Base-by-base conservation (phyloP, 345 rosid species). In the Lagerstroemia speciosa region DNA sequence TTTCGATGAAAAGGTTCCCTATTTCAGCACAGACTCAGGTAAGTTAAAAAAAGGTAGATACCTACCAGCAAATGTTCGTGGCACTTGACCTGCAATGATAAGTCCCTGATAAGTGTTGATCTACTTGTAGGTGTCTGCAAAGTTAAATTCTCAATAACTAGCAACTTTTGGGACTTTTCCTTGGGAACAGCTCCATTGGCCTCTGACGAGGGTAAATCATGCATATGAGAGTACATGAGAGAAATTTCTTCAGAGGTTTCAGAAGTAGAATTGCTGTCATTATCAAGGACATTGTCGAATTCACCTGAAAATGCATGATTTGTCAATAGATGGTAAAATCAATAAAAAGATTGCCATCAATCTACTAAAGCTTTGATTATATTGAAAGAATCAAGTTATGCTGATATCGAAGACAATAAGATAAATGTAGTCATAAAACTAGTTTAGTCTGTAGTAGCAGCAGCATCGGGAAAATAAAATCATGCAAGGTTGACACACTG, bases 41-140 rank as follows among this genome's bases (percentile, higher is more conserved):
- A 62, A 15, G 37, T 20, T 16, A 37, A 12, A 32, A 19, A n/a
- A 7, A 46, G 33, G 31, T 20, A 33, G 17, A 38, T 36, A 73
- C 92, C 64, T 62, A 93, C 98, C 93, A 93, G 82, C 78, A 93
- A 75, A 78, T 90, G 85, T 65, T 90, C 96, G 61, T 83, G 83
- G 67, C 77, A 76, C 72, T 82, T 76, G 76, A 93, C 72, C 45
- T 65, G 81, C 73, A 83, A 70, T 31, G 86, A 79, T 79, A 93
- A 79, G 77, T 87, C 87, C 81, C 73, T 81, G 69, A 93, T 85
- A 76, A 93, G 79, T 66, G 84, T 83, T 48, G 92, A 77, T 79
- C 81, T 85, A 77, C 69, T 90, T 69, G 87, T 86, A 70, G 98
- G 98, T 19, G 93, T 90, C 72, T 77, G 83, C 66, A 89, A 83